Evolutionary conservation across 164 flowering plant species (phyloP).

Genomic region (Magnolia sinica): DNA sequence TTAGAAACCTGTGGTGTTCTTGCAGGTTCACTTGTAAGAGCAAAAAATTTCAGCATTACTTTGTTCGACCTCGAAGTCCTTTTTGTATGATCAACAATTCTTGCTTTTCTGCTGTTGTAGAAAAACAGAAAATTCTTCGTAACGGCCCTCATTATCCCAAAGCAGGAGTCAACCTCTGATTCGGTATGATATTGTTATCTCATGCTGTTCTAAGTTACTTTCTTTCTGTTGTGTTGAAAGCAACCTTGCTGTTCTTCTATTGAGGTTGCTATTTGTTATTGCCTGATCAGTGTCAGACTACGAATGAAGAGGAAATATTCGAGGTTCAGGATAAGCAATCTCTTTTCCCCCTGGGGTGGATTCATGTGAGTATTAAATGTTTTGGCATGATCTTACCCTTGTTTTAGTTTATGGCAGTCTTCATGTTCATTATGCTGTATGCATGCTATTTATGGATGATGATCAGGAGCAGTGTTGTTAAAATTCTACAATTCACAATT

Average conservation of each 20-base stretch:
- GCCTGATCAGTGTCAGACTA: constrained; percentile 75
- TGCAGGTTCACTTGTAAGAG: constrained; percentile 91
- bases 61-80: background rate
- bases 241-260: background rate
- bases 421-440: too few relatives aligned
- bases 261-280: constrained; percentile 3
- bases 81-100: too few relatives aligned
- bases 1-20: constrained; percentile 97
- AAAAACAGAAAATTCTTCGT: constrained; percentile 77
- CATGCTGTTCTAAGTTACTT: background rate
- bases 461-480: background rate
- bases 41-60: background rate
- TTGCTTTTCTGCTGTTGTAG: constrained; percentile 31
- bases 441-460: background rate
- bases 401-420: background rate
- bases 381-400: background rate
- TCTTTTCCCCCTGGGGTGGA: constrained; percentile 97
- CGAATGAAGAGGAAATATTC: constrained; percentile 96
- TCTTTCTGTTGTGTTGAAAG: background rate
- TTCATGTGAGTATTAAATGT: constrained; percentile 64
- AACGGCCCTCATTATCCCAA: constrained; percentile 88
- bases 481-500: too few relatives aligned
- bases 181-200: constrained; percentile 40
- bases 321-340: constrained; percentile 92
- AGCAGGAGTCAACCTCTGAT: constrained; percentile 93